Base-by-base conservation (phyloP, 106 monocot species). In the Acorus gramineus region DNA sequence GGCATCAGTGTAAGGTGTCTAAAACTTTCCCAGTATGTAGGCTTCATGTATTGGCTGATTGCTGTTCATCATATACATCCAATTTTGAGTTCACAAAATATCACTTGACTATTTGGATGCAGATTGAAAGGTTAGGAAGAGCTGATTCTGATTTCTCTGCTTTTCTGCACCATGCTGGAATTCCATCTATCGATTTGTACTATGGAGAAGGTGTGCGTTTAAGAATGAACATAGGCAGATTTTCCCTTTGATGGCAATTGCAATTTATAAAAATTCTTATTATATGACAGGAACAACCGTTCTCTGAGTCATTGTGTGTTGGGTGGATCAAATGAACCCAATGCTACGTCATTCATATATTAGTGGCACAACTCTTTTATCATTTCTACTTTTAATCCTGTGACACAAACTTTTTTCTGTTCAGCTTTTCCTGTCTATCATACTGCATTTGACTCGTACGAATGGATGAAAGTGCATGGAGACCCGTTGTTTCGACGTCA, bases 401-500 rank as follows among this genome's bases (percentile, higher is more conserved):
- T 8, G 14, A n/a, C 1, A 58, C 57, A 58, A 5, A 11, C 7
- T 2, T 54, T 13, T 6, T 74, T 67, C 46, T 52, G n/a, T 67
- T 42, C 77, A 93, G 93, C 73, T 68, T 93, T 80, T 50, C 51
- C 88, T 45, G 87, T 82, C 59, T 93, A 93, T 60, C 93, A 93
- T 63, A 88, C 93, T 66, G 70, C 64, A 53, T 73, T 85, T 63
- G 93, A 93, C 53, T 78, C 85, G 3, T 88, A 80, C 65, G 60
- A 75, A 11, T 93, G 88, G 93, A 88, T 93, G 93, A 74, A 75
- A 51, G 85, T 80, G 62, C 60, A 85, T 70, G 93, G 85, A 64
- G 93, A 93, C 85, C 93, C 93, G 52, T 58, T 73, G 56, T 93
- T 93, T 73, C 80, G 66, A 73, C 88, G 82, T 70, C 93, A 93